Conservation (phyloP, 2,329 filamentous ascomycete genomes). For the Exophiala bonariae region DNA sequence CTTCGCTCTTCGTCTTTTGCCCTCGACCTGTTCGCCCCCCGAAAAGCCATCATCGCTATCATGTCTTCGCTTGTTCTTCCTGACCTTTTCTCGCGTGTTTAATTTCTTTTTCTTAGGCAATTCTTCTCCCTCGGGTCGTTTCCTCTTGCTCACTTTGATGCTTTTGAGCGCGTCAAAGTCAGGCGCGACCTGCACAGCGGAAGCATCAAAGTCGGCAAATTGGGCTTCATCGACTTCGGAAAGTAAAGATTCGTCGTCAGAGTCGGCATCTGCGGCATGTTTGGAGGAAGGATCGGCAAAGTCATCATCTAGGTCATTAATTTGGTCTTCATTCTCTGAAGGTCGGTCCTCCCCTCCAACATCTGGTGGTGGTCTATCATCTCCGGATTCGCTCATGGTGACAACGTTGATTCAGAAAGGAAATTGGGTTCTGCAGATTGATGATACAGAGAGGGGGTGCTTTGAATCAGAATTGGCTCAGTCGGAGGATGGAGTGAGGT, state of each 20-base stretch:
- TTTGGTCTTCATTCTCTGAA: constrained; percentile 30
- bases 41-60: constrained; percentile 53
- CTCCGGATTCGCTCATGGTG: constrained; percentile 27
- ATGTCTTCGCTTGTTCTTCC: constrained; percentile 60
- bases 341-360: constrained; percentile 44
- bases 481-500: neutral
- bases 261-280: constrained; percentile 43
- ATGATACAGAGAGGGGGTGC: neutral
- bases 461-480: no score
- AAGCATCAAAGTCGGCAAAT: constrained; percentile 65
- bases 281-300: constrained; percentile 26
- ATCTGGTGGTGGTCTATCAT: constrained; percentile 27
- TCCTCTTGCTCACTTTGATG: constrained; percentile 64
- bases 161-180: constrained; percentile 61
- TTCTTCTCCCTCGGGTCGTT: constrained; percentile 62
- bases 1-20: constrained; percentile 54
- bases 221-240: constrained; percentile 66
- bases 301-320: constrained; percentile 22
- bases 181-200: constrained; percentile 60
- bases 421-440: neutral
- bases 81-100: constrained; percentile 54
- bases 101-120: constrained; percentile 67
- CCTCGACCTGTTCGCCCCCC: constrained; percentile 54
- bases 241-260: constrained; percentile 62
- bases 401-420: constrained; percentile 6